Base-by-base conservation (phyloP, 345 rosid species). In the Eucalyptus sp. region DNA sequence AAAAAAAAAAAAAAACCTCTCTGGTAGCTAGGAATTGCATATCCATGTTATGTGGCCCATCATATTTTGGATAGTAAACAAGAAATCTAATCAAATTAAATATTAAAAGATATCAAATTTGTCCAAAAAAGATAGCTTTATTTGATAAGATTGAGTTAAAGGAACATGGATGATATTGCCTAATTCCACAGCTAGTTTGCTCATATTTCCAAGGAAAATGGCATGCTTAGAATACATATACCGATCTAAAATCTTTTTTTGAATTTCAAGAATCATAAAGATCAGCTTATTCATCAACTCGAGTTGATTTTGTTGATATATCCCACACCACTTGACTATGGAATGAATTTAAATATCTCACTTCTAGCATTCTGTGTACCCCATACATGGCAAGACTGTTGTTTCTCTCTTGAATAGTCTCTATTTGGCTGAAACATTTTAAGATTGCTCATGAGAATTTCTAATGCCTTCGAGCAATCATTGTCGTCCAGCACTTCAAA, bases 391-490 rank as follows among this genome's bases (percentile, higher is more conserved):
- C 66, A 25, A 60, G 66, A 60, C 15, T 27, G n/a, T 5, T 60
- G 66, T 12, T 60, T 60, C 31, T 60, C 93, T 93, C 20, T 90
- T 91, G 50, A 85, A 90, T 31, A 94, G 86, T 49, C 87, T 41
- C 41, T 89, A 86, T 33, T 91, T 89, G 68, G 68, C 68, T 91
- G 64, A 92, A 94, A 76, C 89, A 24, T 90, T 89, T 93, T 93
- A 86, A 92, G 87, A 90, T 94, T 93, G 86, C 87, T 90, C 58
- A 50, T 60, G 8, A 91, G 93, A 80, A 94, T 92, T 31, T 94
- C 93, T 86, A 92, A 89, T 49, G 95, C 94, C 90, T 95, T 94
- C 31, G 90, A 89, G 90, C 93, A 91, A 87, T 60, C 66, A 5
- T 60, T 27, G 66, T 25, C 29, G n/a, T 60, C n/a, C 14, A 25